These are phyloP conservation scores for Suillus clintonianus DNA, from an alignment of 768 basidiomycete genomes.

Conservation along the genomic window DNA sequence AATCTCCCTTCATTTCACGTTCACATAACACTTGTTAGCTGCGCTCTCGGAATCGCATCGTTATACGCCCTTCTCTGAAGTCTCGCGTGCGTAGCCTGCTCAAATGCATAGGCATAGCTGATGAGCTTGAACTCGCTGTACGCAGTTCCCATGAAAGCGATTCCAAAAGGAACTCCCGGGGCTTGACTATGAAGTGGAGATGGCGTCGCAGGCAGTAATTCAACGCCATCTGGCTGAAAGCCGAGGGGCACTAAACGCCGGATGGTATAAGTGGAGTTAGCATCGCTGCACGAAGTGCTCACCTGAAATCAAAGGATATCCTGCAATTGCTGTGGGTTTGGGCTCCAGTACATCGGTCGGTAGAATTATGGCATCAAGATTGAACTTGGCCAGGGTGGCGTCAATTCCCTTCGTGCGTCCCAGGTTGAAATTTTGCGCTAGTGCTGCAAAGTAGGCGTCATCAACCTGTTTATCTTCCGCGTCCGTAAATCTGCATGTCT, in stretches of 20 bases:
- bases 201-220: constrained; percentile 41
- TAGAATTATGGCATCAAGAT: constrained; percentile 49
- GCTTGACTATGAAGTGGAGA: constrained; percentile 31
- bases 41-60: constrained; percentile 57
- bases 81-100: constrained; percentile 55
- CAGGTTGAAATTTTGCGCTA: constrained; percentile 45
- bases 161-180: constrained; percentile 53
- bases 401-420: constrained; percentile 54
- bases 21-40: constrained; percentile 31
- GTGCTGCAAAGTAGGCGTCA: constrained; percentile 40
- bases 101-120: constrained; percentile 57
- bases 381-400: constrained; percentile 41
- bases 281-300: background rate
- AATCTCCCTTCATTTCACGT: too few species aligned
- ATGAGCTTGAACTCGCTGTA: constrained; percentile 58
- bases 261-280: constrained; percentile 28
- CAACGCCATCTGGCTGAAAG: constrained; percentile 49
- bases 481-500: background rate
- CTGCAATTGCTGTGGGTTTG: constrained; percentile 48
- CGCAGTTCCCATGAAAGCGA: constrained; percentile 58
- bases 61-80: constrained; percentile 45
- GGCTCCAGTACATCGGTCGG: constrained; percentile 27
- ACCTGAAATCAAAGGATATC: constrained; percentile 61
- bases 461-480: constrained; percentile 22
- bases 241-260: constrained; percentile 49